Conservation (phyloP, 2,329 filamentous ascomycete species). For the Herpotrichia juniperi region DNA sequence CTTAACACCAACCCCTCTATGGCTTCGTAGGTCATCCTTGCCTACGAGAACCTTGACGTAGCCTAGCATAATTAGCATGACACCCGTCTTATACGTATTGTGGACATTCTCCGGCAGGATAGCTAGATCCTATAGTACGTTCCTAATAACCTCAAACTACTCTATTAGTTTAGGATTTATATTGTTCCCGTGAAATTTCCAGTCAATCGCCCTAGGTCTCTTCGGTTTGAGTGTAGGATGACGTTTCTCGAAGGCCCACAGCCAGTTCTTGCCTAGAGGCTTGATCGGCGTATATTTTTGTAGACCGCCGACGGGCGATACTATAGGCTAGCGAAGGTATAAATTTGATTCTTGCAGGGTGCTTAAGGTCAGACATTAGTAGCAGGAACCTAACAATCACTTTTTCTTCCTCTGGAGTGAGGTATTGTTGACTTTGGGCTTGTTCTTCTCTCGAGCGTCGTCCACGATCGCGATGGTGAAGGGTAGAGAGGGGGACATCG, state of each 20-base stretch:
- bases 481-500: constrained; percentile 21
- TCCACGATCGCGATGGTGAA: constrained; percentile 17
- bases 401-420: constrained; percentile 34
- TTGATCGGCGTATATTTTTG: no score
- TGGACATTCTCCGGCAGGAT: constrained; percentile 26
- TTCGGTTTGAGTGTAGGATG: constrained; percentile 20
- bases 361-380: constrained; percentile 12
- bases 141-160: constrained; percentile 29
- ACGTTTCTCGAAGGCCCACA: no score
- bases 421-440: constrained; percentile 34
- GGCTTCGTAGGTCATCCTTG: constrained; percentile 20
- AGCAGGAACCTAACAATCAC: constrained; percentile 22
- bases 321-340: constrained; percentile 12
- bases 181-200: constrained; percentile 25
- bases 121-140: constrained; percentile 16
- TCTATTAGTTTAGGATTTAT: constrained; percentile 26
- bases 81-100: constrained; percentile 28
- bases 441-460: constrained; percentile 31
- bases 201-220: constrained; percentile 23
- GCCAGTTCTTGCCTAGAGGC: no score
- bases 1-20: constrained; percentile 27
- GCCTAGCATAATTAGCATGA: constrained; percentile 22
- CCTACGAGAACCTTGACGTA: constrained; percentile 23
- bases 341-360: constrained; percentile 14
- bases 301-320: constrained; percentile 5